phyloP scores from a whole-genome alignment of 1,284 basidiomycete genomes.

The Sphagnurus paluster region DNA sequence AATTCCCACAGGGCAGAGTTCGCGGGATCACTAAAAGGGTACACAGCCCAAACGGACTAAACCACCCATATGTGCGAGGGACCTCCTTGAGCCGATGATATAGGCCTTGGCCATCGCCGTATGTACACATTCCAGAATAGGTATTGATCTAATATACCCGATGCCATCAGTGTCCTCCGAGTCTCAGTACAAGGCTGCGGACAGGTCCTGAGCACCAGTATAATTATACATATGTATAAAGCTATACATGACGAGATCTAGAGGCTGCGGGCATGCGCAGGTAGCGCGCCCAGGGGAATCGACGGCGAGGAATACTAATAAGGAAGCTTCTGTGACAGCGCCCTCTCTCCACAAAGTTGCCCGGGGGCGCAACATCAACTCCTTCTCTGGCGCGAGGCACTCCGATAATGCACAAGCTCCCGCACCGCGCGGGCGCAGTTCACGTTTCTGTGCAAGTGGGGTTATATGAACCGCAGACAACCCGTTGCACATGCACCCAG shows the following conservation, averaged over 20 bases:
- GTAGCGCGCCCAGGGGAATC: too few relatives aligned
- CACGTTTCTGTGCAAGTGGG: not conserved
- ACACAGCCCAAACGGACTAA: not conserved
- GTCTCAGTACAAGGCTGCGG: too few relatives aligned
- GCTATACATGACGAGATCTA: not conserved
- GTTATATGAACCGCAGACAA: not conserved
- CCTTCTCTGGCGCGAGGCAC: conserved; percentile 3
- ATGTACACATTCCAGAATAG: too few relatives aligned
- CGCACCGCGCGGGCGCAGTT: conserved; percentile 5
- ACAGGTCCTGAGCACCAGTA: conserved; percentile 3
- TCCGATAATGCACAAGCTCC: not conserved
- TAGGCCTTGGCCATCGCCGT: too few relatives aligned
- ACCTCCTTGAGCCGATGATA: too few relatives aligned
- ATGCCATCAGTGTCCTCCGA: conserved; percentile 5
- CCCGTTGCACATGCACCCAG: not conserved
- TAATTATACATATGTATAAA: not conserved
- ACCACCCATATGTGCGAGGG: too few relatives aligned
- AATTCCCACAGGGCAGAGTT: not conserved
- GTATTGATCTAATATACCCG: too few relatives aligned
- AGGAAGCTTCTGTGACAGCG: conserved; percentile 7
- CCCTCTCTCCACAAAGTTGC: too few relatives aligned
- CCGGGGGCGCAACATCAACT: too few relatives aligned
- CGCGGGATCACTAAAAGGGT: conserved; percentile 6
- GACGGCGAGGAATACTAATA: conserved; percentile 1
- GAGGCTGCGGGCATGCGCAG: too few relatives aligned